phyloP scores from a whole-genome alignment of 148 eudicot genomes.

The Salicornia ramosissima region DNA sequence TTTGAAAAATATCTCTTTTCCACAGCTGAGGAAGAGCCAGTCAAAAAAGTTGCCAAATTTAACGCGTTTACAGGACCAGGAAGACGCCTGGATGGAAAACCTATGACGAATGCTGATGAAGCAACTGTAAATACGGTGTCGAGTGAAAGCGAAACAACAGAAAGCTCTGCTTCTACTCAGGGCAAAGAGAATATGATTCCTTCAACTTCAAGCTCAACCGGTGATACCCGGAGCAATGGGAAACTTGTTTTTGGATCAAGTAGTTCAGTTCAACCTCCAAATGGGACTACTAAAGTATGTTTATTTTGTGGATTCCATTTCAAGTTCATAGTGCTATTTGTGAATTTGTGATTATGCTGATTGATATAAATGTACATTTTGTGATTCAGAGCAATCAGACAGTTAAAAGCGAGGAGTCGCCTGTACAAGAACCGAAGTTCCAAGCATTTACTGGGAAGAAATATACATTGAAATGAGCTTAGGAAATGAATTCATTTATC shows the following conservation, averaged over 20 bases:
- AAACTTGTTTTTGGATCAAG: conserved; percentile 35
- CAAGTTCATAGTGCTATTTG: background rate
- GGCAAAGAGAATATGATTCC: conserved; percentile 22
- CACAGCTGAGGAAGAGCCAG: conserved; percentile 29
- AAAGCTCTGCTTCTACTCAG: conserved; percentile 18
- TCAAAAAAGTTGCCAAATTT: conserved; percentile 25
- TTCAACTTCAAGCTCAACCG: conserved; percentile 23
- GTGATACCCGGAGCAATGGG: conserved; percentile 14
- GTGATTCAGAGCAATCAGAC: conserved; percentile 17
- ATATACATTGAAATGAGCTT: conserved; percentile 25
- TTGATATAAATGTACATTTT: background rate
- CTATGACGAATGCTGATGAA: conserved; percentile 23
- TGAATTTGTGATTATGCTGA: background rate
- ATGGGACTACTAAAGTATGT: conserved; percentile 24
- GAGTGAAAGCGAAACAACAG: conserved; percentile 14
- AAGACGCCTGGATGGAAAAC: conserved; percentile 34
- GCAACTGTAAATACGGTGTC: conserved; percentile 11
- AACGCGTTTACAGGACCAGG: conserved; percentile 33
- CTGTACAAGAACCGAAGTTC: conserved; percentile 33
- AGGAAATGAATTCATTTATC: background rate
- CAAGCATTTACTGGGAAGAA: conserved; percentile 40
- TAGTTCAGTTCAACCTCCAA: conserved; percentile 16
- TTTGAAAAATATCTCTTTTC: background rate
- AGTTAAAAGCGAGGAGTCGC: conserved; percentile 16
- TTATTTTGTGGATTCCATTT: background rate